Percentiles rank a stretch among this genome's conserved stretches.
These are phyloP conservation scores for Vigna trinervia DNA, from an alignment of 306 rosid species.

Conservation along the genomic window DNA sequence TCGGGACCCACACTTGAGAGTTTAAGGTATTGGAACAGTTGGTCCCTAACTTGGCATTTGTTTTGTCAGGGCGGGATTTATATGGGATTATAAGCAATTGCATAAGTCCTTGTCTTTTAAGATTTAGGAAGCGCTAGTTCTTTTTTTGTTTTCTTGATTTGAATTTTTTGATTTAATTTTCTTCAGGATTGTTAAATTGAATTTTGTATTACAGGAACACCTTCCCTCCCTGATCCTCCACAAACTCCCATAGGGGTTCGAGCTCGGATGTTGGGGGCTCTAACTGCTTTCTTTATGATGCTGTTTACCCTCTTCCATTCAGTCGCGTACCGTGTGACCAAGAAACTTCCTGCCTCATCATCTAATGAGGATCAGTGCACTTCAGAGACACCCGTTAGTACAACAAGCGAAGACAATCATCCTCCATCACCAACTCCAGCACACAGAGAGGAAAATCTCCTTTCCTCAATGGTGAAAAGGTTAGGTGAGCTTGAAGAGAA, in stretches of 20 bases:
- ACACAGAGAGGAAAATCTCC: constrained; percentile 53
- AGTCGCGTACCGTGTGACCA: constrained; percentile 54
- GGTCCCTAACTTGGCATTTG: constrained; percentile 5
- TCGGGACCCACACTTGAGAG: not conserved
- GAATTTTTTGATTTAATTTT: constrained; percentile 24
- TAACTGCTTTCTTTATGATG: constrained; percentile 72
- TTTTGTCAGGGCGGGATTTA: constrained; percentile 25
- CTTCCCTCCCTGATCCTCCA: constrained; percentile 49
- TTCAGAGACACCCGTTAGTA: constrained; percentile 44
- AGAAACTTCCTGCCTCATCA: constrained; percentile 55
- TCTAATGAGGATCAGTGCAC: constrained; percentile 47
- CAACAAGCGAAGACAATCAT: constrained; percentile 49
- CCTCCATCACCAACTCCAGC: constrained; percentile 57
- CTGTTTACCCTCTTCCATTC: constrained; percentile 58
- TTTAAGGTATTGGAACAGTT: constrained; percentile 21
- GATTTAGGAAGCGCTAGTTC: constrained; percentile 27
- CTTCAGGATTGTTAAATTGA: constrained; percentile 7
- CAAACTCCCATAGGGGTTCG: constrained; percentile 57
- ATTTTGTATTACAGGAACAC: constrained; percentile 61
- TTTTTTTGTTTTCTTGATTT: constrained; percentile 31
- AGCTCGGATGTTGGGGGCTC: constrained; percentile 61
- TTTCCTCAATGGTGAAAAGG: constrained; percentile 70
- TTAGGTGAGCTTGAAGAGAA: constrained; percentile 89
- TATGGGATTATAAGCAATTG: constrained; percentile 15
- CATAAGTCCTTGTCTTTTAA: not conserved